Percentiles rank a stretch among this genome's conserved stretches.
phyloP scores from a whole-genome alignment of 2,329 filamentous ascomycete genomes.

The Apiospora kogelbergensis region DNA sequence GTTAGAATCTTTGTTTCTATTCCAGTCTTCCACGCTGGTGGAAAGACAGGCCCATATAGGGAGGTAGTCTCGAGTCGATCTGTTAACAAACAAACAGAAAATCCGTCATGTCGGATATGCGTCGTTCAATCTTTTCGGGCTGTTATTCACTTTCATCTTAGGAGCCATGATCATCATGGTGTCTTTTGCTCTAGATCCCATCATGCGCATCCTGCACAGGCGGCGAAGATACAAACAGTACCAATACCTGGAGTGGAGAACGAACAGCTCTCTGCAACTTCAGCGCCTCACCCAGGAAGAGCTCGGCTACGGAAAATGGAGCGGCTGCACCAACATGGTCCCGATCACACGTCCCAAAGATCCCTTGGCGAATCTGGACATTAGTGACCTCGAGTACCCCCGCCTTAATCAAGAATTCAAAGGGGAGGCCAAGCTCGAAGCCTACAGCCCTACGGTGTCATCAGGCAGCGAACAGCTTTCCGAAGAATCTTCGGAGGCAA shows the following conservation, averaged over 20 bases:
- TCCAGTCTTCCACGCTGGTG: too few species aligned
- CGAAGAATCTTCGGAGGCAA: too few species aligned
- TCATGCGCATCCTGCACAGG: not conserved
- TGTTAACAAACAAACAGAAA: not conserved
- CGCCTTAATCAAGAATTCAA: too few species aligned
- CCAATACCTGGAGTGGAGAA: constrained; percentile 7
- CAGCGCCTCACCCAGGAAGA: constrained; percentile 5
- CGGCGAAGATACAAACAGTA: not conserved
- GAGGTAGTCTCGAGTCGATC: too few species aligned
- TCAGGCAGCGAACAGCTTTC: too few species aligned
- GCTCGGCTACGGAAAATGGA: not conserved
- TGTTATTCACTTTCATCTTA: not conserved
- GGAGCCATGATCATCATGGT: not conserved
- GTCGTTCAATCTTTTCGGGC: constrained; percentile 3
- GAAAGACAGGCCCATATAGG: too few species aligned
- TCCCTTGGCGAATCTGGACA: not conserved
- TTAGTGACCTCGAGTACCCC: not conserved
- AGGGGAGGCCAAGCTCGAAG: too few species aligned
- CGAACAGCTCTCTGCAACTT: not conserved
- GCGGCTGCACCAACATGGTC: not conserved
- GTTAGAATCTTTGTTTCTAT: not conserved
- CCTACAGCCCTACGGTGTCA: too few species aligned
- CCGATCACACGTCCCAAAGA: not conserved
- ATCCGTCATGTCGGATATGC: not conserved
- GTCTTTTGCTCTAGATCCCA: not conserved